Percentiles rank a stretch among this genome's conserved stretches.
These are phyloP conservation scores for Smallanthus sonchifolius DNA, from an alignment of 129 eudicot species.

Conservation along the genomic window DNA sequence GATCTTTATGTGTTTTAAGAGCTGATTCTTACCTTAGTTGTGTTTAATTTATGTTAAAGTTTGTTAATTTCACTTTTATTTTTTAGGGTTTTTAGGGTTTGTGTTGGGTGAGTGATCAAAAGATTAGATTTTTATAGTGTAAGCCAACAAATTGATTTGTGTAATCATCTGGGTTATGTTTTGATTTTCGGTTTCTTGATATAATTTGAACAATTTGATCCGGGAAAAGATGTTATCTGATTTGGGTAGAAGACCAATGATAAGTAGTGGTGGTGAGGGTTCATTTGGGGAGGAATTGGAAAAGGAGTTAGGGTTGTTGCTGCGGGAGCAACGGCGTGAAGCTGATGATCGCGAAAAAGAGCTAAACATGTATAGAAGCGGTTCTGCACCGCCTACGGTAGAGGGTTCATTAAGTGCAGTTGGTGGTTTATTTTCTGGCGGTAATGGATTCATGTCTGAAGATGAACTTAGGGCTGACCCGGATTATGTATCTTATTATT, in stretches of 20 bases:
- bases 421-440: conserved; percentile 64
- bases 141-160: not conserved
- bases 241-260: conserved; percentile 62
- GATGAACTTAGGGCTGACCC: conserved; percentile 95
- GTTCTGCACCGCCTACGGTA: conserved; percentile 92
- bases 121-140: conserved; percentile 21
- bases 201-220: conserved; percentile 18
- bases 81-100: conserved; percentile 30
- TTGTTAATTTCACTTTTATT: conserved; percentile 1
- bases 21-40: conserved; percentile 6
- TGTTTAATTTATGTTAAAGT: conserved; percentile 6
- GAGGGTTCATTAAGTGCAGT: conserved; percentile 84
- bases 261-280: conserved; percentile 57
- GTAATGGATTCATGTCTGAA: conserved; percentile 61
- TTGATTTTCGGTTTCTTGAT: conserved; percentile 3
- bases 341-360: conserved; percentile 73
- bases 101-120: conserved; percentile 25
- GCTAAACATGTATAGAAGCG: conserved; percentile 70
- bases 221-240: conserved; percentile 65
- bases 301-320: conserved; percentile 64
- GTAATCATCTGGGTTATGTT: conserved; percentile 2
- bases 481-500: conserved; percentile 65
- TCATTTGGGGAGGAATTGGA: conserved; percentile 80
- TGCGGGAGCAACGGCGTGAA: conserved; percentile 59
- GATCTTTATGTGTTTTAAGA: conserved; percentile 24